These are phyloP conservation scores for Fusarium setosum DNA, from an alignment of 2,329 filamentous ascomycete species.

Conservation along the genomic window DNA sequence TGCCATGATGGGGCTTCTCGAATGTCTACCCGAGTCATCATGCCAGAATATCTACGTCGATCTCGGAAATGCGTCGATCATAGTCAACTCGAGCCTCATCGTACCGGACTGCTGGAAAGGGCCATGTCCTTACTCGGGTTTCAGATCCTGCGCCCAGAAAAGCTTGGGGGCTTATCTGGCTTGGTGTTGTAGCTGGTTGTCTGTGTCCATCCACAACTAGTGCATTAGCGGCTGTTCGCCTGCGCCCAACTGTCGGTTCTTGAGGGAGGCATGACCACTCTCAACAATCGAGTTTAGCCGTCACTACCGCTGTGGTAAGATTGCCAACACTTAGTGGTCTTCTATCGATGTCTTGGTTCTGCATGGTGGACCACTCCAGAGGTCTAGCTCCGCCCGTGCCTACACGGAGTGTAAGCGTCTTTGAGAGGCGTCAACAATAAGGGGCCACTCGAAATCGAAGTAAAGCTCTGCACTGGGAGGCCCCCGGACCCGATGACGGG, in stretches of 20 bases:
- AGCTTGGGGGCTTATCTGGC: not conserved
- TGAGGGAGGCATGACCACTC: not conserved
- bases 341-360: not conserved
- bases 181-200: not conserved
- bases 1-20: slow-evolving; percentile 3
- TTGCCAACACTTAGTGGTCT: not conserved
- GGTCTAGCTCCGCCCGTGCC: not conserved
- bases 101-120: slow-evolving; percentile 4
- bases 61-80: not conserved
- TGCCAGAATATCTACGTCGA: slow-evolving; percentile 4
- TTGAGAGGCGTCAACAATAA: not conserved
- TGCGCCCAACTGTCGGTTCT: not conserved
- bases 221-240: slow-evolving; percentile 6
- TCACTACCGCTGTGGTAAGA: not conserved
- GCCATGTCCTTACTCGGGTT: not conserved
- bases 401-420: not conserved
- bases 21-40: slow-evolving; percentile 2
- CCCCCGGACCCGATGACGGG: not conserved
- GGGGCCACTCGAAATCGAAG: not conserved
- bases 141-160: slow-evolving; percentile 10
- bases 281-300: not conserved
- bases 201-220: not conserved
- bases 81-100: not conserved
- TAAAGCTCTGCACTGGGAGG: not conserved
- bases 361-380: not conserved